These are phyloP conservation scores for Yarrowia sp. DNA, from an alignment of 805 yeast species.

Conservation along the genomic window DNA sequence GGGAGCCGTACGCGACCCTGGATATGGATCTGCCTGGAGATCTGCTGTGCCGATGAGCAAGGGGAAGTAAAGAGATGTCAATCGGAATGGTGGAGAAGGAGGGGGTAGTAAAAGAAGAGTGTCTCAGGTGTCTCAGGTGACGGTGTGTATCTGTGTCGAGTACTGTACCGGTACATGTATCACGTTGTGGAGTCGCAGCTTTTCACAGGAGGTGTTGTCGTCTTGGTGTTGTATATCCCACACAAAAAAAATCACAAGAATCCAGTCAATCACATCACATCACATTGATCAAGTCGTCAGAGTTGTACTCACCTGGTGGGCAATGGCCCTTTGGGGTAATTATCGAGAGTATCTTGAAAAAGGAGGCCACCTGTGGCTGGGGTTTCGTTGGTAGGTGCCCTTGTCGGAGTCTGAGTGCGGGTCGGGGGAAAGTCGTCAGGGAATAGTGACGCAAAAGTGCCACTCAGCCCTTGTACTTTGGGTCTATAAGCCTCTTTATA, in stretches of 20 bases:
- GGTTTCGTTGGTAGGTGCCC: conserved; percentile 6
- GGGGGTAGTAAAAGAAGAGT: background rate
- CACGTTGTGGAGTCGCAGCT: too few species aligned
- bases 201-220: too few species aligned
- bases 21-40: background rate
- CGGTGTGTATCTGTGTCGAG: background rate
- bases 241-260: too few species aligned
- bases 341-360: conserved; percentile 33
- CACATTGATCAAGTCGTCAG: too few species aligned
- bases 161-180: too few species aligned
- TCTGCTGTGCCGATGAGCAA: conserved; percentile 7
- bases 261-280: too few species aligned
- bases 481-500: conserved; percentile 34
- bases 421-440: background rate
- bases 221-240: too few species aligned
- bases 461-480: conserved; percentile 20
- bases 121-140: background rate
- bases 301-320: conserved; percentile 26
- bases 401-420: conserved; percentile 1
- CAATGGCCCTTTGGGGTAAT: conserved; percentile 37
- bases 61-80: background rate
- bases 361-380: conserved; percentile 6
- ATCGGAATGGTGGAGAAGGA: background rate
- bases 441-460: conserved; percentile 25
- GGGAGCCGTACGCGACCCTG: background rate